phyloP scores from a whole-genome alignment of 352 stramenopile genomes.

The Phytophthora cactorum region DNA sequence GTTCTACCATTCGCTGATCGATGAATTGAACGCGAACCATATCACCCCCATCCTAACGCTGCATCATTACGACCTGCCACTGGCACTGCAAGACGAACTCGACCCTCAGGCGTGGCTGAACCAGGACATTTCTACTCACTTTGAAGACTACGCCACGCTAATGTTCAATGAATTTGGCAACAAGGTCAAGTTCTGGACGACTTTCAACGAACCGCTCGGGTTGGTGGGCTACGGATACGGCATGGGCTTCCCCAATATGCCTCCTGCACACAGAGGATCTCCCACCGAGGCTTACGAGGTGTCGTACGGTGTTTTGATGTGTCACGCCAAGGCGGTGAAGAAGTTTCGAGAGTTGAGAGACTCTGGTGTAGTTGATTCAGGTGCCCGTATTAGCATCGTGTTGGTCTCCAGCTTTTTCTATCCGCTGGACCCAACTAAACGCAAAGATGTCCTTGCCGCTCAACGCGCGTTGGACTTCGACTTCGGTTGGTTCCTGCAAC shows the following conservation, averaged over 20 bases:
- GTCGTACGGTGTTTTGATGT: slow-evolving; percentile 91
- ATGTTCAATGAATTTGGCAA: slow-evolving; percentile 92
- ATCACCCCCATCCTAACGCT: slow-evolving; percentile 93
- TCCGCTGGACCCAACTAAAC: slow-evolving; percentile 74
- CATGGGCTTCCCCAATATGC: slow-evolving; percentile 52
- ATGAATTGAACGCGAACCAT: slow-evolving; percentile 67
- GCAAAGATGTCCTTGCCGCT: slow-evolving; percentile 64
- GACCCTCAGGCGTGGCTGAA: slow-evolving; percentile 55
- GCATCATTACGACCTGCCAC: slow-evolving; percentile 95
- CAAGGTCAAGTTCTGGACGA: slow-evolving; percentile 94
- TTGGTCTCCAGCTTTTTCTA: slow-evolving; percentile 85
- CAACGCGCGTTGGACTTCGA: slow-evolving; percentile 88
- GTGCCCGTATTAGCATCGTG: slow-evolving; percentile 92
- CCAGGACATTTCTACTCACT: slow-evolving; percentile 59
- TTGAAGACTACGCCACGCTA: slow-evolving; percentile 86
- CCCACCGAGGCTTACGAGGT: slow-evolving; percentile 50
- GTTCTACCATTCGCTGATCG: slow-evolving; percentile 93
- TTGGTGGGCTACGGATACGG: slow-evolving; percentile 90
- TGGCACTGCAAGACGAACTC: slow-evolving; percentile 79
- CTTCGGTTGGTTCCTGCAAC: slow-evolving; percentile 93
- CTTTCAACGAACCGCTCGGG: slow-evolving; percentile 94
- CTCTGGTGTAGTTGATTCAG: slow-evolving; percentile 32
- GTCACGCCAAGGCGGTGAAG: slow-evolving; percentile 87
- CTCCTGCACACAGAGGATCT: slow-evolving; percentile 39
- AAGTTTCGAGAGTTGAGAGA: slow-evolving; percentile 85